These are phyloP conservation scores for Vickermania spadyakhi DNA, from an alignment of 208 protist genomes.

Conservation along the genomic window DNA sequence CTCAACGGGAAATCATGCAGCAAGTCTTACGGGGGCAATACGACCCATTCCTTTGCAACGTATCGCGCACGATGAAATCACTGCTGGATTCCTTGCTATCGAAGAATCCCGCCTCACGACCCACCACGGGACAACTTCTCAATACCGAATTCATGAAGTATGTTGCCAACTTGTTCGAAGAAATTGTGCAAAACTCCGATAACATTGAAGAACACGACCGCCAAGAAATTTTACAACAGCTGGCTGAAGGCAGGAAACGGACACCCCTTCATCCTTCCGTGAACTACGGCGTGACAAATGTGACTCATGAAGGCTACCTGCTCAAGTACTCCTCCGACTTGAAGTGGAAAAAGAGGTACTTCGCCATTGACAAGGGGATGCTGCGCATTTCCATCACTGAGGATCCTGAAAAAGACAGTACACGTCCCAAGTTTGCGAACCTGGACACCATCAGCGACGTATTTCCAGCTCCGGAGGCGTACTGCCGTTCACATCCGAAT, in stretches of 20 bases:
- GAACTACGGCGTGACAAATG: slow-evolving; percentile 41
- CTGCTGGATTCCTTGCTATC: slow-evolving; percentile 63
- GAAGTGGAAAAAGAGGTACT: slow-evolving; percentile 85
- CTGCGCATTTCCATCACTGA: slow-evolving; percentile 75
- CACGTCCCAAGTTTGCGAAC: slow-evolving; percentile 58
- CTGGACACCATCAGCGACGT: slow-evolving; percentile 73
- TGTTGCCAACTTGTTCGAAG: slow-evolving; percentile 82
- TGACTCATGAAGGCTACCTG: slow-evolving; percentile 67
- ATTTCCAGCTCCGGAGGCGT: slow-evolving; percentile 77
- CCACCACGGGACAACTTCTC: slow-evolving; percentile 63
- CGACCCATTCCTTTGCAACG: slow-evolving; percentile 61
- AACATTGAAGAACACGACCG: slow-evolving; percentile 50
- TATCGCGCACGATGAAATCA: slow-evolving; percentile 57
- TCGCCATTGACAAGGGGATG: slow-evolving; percentile 52
- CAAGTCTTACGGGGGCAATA: slow-evolving; percentile 72
- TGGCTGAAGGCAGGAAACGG: slow-evolving; percentile 30
- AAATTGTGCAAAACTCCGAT: slow-evolving; percentile 77
- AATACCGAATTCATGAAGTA: slow-evolving; percentile 84
- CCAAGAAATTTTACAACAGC: slow-evolving; percentile 59
- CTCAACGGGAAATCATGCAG: slow-evolving; percentile 77
- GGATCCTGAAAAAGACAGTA: slow-evolving; percentile 59
- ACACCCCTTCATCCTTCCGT: slow-evolving; percentile 37
- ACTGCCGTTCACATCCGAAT: slow-evolving; percentile 75
- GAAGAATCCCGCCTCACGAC: slow-evolving; percentile 46
- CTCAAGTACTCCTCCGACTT: slow-evolving; percentile 80